Conservation (phyloP, 345 rosid genomes). For the Lepidium didymum region DNA sequence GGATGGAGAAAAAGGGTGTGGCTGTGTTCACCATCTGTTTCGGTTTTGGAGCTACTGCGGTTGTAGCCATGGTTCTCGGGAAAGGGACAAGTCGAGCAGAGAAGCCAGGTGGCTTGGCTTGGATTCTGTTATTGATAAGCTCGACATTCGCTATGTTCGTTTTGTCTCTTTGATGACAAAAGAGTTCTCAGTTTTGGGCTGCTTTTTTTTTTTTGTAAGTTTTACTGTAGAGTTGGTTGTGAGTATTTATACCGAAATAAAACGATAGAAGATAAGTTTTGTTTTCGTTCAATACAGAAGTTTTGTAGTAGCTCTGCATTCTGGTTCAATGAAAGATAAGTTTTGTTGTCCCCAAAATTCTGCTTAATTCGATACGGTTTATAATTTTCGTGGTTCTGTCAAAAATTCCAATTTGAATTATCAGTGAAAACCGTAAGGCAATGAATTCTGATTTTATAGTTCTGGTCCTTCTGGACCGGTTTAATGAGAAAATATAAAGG, state of each 20-base stretch:
- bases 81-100: slow-evolving; percentile 7
- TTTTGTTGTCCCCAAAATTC: background rate
- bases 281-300: background rate
- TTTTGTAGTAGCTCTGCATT: background rate
- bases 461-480: background rate
- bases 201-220: background rate
- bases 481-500: background rate
- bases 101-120: slow-evolving; percentile 12
- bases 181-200: slow-evolving; percentile 21
- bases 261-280: background rate
- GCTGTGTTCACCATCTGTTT: slow-evolving; percentile 52
- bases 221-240: slow-evolving; percentile 16
- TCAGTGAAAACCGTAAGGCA: background rate
- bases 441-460: background rate
- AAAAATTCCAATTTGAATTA: background rate
- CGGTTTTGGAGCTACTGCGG: slow-evolving; percentile 46
- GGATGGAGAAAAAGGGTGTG: slow-evolving; percentile 72
- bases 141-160: slow-evolving; percentile 23
- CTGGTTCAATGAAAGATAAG: background rate
- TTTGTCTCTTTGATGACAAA: slow-evolving; percentile 28
- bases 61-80: slow-evolving; percentile 17
- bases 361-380: background rate
- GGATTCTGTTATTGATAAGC: slow-evolving; percentile 30
- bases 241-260: slow-evolving; percentile 12
- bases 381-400: background rate